Conservation (phyloP, 192 early-diverging fungal genomes). For the Backusella circina region DNA sequence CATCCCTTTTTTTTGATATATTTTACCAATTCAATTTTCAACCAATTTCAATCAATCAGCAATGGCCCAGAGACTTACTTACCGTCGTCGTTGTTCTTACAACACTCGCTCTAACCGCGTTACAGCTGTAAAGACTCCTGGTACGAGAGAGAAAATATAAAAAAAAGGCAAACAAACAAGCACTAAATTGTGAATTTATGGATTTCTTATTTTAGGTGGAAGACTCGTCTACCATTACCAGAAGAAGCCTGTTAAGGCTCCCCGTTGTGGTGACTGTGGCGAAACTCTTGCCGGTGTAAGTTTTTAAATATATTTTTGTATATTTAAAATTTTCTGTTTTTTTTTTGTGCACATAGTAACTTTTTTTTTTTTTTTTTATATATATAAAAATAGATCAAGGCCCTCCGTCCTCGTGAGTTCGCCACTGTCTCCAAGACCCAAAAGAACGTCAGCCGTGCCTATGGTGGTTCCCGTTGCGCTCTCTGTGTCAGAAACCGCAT, state of each 20-base stretch:
- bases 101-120: constrained; percentile 90
- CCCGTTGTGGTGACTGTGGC: constrained; percentile 98
- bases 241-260: constrained; percentile 88
- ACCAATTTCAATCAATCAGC: not conserved
- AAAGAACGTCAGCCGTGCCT: constrained; percentile 92
- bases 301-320: constrained; percentile 24
- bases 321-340: not conserved
- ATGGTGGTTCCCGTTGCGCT: constrained; percentile 95
- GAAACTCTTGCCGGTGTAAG: constrained; percentile 82
- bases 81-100: constrained; percentile 83
- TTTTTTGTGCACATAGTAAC: not conserved
- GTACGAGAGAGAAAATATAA: constrained; percentile 18
- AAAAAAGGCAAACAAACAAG: not conserved
- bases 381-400: constrained; percentile 29
- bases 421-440: constrained; percentile 86
- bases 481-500: constrained; percentile 79
- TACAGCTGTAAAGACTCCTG: constrained; percentile 86
- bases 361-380: not conserved
- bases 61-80: constrained; percentile 81
- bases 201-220: constrained; percentile 58
- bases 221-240: constrained; percentile 89
- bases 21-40: not conserved
- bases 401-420: constrained; percentile 92
- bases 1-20: not conserved
- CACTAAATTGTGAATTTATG: not conserved